Conservation (phyloP, 2,329 filamentous ascomycete species). For the Aureobasidium leucospermi region DNA sequence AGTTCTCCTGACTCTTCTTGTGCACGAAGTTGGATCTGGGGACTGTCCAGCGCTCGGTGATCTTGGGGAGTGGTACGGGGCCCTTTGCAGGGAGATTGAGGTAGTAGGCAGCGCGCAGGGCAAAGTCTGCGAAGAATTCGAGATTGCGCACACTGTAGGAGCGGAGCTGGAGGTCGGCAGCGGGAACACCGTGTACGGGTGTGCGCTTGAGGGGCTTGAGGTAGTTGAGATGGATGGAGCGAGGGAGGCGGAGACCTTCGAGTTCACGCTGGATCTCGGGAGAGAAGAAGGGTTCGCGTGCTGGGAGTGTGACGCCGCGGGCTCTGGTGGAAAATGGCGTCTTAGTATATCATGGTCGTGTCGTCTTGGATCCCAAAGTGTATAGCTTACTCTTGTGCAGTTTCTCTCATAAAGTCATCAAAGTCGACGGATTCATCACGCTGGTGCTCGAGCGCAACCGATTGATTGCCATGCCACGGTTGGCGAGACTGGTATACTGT, state of each 20-base stretch:
- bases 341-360: conserved; percentile 12
- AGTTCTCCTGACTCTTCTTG: conserved; percentile 98
- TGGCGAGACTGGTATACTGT: conserved; percentile 17
- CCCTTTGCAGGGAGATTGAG: conserved; percentile 78
- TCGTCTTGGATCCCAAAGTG: background rate
- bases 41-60: conserved; percentile 91
- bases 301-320: conserved; percentile 16
- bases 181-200: conserved; percentile 68
- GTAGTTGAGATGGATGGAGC: conserved; percentile 78
- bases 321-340: conserved; percentile 16
- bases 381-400: conserved; percentile 13
- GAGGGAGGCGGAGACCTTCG: conserved; percentile 54
- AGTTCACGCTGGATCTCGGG: conserved; percentile 21
- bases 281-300: conserved; percentile 16
- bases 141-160: conserved; percentile 86
- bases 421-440: conserved; percentile 14
- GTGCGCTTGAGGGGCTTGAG: conserved; percentile 73
- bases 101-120: conserved; percentile 89
- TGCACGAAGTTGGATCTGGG: conserved; percentile 83
- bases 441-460: conserved; percentile 13
- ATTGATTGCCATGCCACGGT: conserved; percentile 16
- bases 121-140: conserved; percentile 92
- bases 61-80: conserved; percentile 76
- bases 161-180: conserved; percentile 85
- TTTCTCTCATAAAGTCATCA: conserved; percentile 17